Base-by-base conservation (phyloP, 495 filamentous ascomycete genomes). In the Penicillium coprophilum region DNA sequence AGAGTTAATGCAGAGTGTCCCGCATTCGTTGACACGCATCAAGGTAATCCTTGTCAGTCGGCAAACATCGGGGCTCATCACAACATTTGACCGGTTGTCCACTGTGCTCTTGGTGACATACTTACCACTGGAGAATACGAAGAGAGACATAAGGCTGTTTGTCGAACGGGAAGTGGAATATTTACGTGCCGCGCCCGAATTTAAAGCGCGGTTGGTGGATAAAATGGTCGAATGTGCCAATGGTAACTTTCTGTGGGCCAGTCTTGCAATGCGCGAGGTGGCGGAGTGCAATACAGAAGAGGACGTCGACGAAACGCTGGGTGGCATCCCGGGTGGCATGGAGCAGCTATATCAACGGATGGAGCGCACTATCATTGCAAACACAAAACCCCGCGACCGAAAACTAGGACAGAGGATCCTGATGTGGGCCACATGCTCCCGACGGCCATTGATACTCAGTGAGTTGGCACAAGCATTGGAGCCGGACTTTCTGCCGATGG, bases 11-110 rank as follows among this genome's bases (percentile, higher is more conserved):
- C 15, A 19, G 19, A 20, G 24, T 5, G 27, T 56, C 0, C 6
- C 15, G 6, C 15, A n/a, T 23, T 39, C 31, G 12, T 43, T 12
- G 19, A 41, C 32, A 9, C 34, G 15, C 10, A 56, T 56, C 34
- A 38, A 40, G 12, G 44, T 56, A 0, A 21, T 56, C n/a, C 20
- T 56, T 24, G 30, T 49, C 7, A 56, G 53, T 49, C 53, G 53
- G 3, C 34, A 34, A 23, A 43, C 40, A 10, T 23, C 40, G 8
- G 40, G 40, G 3, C 40, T 43, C 19, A 43, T 43, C 6, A 40
- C 17, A 19, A 40, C 38, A 20, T 40, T 40, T 10, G 38, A 40
- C 38, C 38, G 38, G 4, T 10, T 40, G n/a, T 8, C n/a, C 0
- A 40, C 38, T 20, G 38, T 20, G n/a, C 2, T 7, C 17, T 40